Conservation (phyloP, 345 rosid species). For the Excoecaria cochinchinensis region DNA sequence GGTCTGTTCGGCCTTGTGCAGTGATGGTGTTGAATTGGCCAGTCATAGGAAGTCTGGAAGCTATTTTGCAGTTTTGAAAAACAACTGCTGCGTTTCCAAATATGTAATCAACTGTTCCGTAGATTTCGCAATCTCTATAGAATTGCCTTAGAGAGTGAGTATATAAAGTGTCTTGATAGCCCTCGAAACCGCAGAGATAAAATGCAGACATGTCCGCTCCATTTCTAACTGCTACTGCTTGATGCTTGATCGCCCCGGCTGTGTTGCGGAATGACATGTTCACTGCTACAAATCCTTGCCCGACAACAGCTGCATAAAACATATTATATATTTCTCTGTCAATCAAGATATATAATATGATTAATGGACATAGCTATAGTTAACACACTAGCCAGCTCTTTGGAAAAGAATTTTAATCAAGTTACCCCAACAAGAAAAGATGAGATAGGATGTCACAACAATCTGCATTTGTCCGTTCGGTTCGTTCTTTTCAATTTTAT, state of each 20-base stretch:
- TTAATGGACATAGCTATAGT: not conserved
- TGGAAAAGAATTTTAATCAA: too few species aligned
- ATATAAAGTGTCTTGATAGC: conserved; percentile 59
- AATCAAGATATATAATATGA: not conserved
- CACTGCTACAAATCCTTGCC: conserved; percentile 48
- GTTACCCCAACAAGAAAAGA: too few species aligned
- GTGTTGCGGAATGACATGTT: conserved; percentile 56
- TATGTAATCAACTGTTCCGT: conserved; percentile 62
- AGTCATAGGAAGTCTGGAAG: conserved; percentile 23
- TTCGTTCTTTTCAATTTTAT: too few species aligned
- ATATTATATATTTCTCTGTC: not conserved
- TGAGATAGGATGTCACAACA: too few species aligned
- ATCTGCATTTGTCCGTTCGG: too few species aligned
- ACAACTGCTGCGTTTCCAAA: conserved; percentile 46
- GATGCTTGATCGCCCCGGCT: conserved; percentile 52
- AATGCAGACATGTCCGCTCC: conserved; percentile 52
- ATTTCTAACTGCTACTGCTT: conserved; percentile 52
- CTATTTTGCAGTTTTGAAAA: conserved; percentile 29
- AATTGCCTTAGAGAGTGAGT: conserved; percentile 56
- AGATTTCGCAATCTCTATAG: conserved; percentile 48
- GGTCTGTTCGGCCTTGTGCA: conserved; percentile 45
- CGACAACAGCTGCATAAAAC: conserved; percentile 34
- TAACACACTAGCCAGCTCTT: not conserved
- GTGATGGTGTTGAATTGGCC: conserved; percentile 38
- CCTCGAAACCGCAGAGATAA: conserved; percentile 42